Base-by-base conservation (phyloP, 768 basidiomycete genomes). In the Brasilioporus rufonigricans region DNA sequence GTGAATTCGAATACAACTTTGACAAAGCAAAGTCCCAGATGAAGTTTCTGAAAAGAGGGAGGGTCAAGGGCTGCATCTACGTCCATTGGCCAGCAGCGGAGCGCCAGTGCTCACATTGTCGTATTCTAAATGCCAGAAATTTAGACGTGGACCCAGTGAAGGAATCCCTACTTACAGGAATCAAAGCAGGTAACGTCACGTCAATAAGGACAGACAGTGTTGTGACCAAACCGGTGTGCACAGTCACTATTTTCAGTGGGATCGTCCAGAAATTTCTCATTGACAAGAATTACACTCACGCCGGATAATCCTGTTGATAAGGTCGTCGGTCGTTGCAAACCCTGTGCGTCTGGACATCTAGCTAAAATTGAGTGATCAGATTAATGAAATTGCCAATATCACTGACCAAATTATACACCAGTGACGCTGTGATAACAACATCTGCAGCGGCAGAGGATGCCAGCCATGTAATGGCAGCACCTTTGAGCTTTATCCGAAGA, bases 281-380 rank as follows among this genome's bases (percentile, higher is more conserved):
- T 5, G 13, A 51, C 5, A 12, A 29, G n/a, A 45, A 55, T n/a
- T 24, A 31, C 11, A 55, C 69, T 27, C 48, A 76, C 73, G 24
- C 48, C 73, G 61, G 48, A 80, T 77, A 47, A 81, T 76, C 45
- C 65, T 71, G 58, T 78, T 74, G 3, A 81, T 40, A 0, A 50
- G 18, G 40, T 50, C 29, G 24, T 80, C 77, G 1, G 78, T 77
- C 8, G 59, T 56, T 3, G 65, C 55, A 13, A 24, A 77, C 9
- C 78, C 78, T 0, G 77, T 78, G 59, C 73, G 76, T 53, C 76
- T 70, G 35, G 58, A 71, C 35, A 64, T 59, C 79, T 80, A 14
- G 4, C 13, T 16, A 18, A 16, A 23, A 23, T 46, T 23, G 4
- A 31, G 13, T 8, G 21, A 44, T 13, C 18, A 18, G 13, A 27